Percentiles rank a stretch among this genome's conserved stretches.
Conservation (phyloP, 129 eudicot genomes). For the Chrysanthemum seticuspe region DNA sequence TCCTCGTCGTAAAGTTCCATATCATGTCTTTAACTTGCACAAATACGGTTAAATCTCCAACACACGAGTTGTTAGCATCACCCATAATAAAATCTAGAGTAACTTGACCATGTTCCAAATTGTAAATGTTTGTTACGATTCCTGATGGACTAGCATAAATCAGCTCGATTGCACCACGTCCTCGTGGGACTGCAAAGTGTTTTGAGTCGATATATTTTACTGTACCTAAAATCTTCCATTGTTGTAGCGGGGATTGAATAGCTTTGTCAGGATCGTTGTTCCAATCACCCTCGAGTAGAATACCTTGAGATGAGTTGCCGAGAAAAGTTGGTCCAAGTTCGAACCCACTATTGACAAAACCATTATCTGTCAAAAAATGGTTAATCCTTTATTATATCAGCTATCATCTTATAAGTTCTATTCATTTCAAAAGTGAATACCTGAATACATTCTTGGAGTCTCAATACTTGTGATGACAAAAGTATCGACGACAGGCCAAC, state of each 20-base stretch:
- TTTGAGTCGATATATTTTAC: no score
- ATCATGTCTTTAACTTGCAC: conserved; percentile 25
- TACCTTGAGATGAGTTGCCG: conserved; percentile 37
- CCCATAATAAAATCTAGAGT: conserved; percentile 34
- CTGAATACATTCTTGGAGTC: no score
- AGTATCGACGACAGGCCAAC: no score
- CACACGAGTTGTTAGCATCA: no score
- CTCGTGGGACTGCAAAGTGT: no score
- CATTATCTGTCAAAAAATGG: conserved; percentile 20
- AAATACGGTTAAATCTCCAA: conserved; percentile 7
- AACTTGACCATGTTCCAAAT: conserved; percentile 21
- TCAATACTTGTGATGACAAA: no score
- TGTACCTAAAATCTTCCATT: no score
- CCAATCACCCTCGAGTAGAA: conserved; percentile 32
- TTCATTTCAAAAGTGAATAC: no score
- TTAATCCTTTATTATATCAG: no score
- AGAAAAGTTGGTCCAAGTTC: conserved; percentile 41
- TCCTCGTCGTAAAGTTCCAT: conserved; percentile 30
- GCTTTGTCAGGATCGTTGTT: not conserved
- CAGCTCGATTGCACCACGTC: conserved; percentile 34
- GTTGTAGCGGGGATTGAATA: no score
- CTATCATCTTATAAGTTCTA: no score
- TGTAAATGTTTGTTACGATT: not conserved
- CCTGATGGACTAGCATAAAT: conserved; percentile 37
- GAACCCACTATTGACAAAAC: conserved; percentile 34